These are phyloP conservation scores for Fusarium fujikuroi DNA, from an alignment of 2,329 filamentous ascomycete species.

Conservation along the genomic window DNA sequence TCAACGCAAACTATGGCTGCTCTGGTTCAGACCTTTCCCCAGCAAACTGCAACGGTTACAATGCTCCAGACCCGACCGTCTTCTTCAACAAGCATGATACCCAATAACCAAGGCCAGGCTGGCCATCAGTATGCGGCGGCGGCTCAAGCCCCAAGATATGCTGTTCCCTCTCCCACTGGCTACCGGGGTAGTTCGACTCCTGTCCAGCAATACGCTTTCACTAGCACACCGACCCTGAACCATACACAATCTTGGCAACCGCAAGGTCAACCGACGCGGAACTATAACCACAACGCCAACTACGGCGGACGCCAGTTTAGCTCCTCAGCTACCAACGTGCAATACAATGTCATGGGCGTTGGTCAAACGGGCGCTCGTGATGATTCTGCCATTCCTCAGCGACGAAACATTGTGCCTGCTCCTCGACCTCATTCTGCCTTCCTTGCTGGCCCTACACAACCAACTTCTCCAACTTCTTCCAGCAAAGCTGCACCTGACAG, in stretches of 20 bases:
- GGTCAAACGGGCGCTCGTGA: constrained; percentile 60
- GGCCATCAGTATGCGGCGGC: constrained; percentile 62
- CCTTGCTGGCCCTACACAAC: constrained; percentile 55
- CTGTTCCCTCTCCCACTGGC: constrained; percentile 53
- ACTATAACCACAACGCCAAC: constrained; percentile 41
- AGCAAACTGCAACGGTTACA: constrained; percentile 77
- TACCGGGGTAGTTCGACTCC: constrained; percentile 68
- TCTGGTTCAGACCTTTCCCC: constrained; percentile 82
- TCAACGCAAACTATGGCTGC: constrained; percentile 75
- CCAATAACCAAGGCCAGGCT: constrained; percentile 60
- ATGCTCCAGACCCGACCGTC: constrained; percentile 80
- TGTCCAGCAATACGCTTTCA: constrained; percentile 82
- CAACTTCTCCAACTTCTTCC: constrained; percentile 55
- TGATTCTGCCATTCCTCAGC: constrained; percentile 59
- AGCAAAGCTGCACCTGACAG: constrained; percentile 74
- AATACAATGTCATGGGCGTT: constrained; percentile 51
- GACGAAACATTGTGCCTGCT: constrained; percentile 54
- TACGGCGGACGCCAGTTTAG: constrained; percentile 50
- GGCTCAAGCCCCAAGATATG: constrained; percentile 48
- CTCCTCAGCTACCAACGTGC: constrained; percentile 54
- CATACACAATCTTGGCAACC: constrained; percentile 64
- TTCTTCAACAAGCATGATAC: constrained; percentile 62
- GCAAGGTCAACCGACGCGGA: constrained; percentile 35
- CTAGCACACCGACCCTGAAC: constrained; percentile 73
- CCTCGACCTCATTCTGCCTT: constrained; percentile 58